Conservation (phyloP, 371 early-diverging fungal species). For the Mucor velutinosus region DNA sequence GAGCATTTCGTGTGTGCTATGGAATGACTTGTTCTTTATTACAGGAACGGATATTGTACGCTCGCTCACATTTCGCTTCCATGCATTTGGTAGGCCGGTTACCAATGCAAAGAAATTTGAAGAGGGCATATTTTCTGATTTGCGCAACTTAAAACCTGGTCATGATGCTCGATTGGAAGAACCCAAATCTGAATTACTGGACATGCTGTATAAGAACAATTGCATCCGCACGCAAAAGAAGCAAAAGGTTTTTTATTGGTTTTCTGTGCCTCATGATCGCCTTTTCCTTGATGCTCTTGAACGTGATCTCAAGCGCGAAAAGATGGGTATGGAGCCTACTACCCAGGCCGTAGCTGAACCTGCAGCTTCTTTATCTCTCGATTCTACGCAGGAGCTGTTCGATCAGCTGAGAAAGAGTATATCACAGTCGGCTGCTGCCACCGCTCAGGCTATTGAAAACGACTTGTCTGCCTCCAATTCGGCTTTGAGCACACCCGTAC, state of each 20-base stretch:
- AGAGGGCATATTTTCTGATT: conserved; percentile 98
- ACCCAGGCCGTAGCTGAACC: conserved; percentile 69
- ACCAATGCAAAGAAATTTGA: conserved; percentile 98
- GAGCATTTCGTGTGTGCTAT: conserved; percentile 86
- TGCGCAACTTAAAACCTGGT: conserved; percentile 98
- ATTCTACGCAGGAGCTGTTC: conserved; percentile 66
- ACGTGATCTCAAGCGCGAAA: conserved; percentile 97
- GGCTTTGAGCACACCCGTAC: conserved; percentile 5
- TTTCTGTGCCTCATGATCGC: conserved; percentile 96
- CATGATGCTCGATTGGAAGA: conserved; percentile 96
- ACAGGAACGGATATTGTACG: conserved; percentile 99
- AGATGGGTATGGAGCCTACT: conserved; percentile 81
- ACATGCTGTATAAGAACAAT: conserved; percentile 97
- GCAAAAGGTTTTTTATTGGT: conserved; percentile 99
- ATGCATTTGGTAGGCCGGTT: conserved; percentile 90
- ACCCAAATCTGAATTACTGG: conserved; percentile 95
- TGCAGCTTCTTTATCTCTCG: conserved; percentile 60
- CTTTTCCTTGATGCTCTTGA: conserved; percentile 98
- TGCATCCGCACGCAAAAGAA: conserved; percentile 99
- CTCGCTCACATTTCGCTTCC: conserved; percentile 93
- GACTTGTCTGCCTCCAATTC: conserved; percentile 5
- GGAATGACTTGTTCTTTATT: conserved; percentile 90
- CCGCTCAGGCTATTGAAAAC: conserved; percentile 31
- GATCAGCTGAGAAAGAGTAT: conserved; percentile 56
- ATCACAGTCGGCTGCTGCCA: conserved; percentile 42